Evolutionary conservation across 192 early-diverging fungal genomes (phyloP), one percentile per base, ranked within the genome.

Genomic region (Podila epicladia): DNA sequence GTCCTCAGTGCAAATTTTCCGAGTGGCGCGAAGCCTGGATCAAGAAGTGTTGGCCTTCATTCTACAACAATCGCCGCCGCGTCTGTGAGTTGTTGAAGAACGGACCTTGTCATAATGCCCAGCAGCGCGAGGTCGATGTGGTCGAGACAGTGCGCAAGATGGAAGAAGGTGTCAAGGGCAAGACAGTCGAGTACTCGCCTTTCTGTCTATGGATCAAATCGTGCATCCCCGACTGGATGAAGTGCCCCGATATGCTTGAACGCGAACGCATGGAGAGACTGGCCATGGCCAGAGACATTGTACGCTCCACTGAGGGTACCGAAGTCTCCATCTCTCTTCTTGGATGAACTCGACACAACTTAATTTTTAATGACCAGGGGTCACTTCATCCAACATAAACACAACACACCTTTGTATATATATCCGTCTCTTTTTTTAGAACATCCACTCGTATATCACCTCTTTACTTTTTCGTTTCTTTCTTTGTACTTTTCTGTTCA

Each of bases 21-120:
- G 77, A 73, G 58, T 80, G 77, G 66, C 77, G 77, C 26, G 77
- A 80, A 29, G 60, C 31, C 2, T 73, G 77, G 77, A 80, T 80
- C 32, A 58, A 61, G 17, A 68, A 65, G 33, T 59, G 62, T 33
- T 80, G 66, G 77, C 76, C 76, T 19, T 79, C 76, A 19, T 72
- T 64, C 41, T 79, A 72, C 62, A 79, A 79, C 71, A 79, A 79
- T 66, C 69, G 76, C 12, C 38, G 58, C 26, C 76, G 76, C 4
- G 26, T 79, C 5, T 32, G 26, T 20, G 76, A 79, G 62, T 24
- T 80, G 55, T 59, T 63, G 33, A 69, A 50, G 28, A 73, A 9
- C 20, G 68, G 45, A 28, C 41, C 17, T 20, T 9, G 22, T 19
- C 45, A 37, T 8, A 33, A 9, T n/a, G 4, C 20, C 17, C 24